Evolutionary conservation across 1,284 basidiomycete genomes (phyloP).

Genomic region (Neonothopanus nambi): DNA sequence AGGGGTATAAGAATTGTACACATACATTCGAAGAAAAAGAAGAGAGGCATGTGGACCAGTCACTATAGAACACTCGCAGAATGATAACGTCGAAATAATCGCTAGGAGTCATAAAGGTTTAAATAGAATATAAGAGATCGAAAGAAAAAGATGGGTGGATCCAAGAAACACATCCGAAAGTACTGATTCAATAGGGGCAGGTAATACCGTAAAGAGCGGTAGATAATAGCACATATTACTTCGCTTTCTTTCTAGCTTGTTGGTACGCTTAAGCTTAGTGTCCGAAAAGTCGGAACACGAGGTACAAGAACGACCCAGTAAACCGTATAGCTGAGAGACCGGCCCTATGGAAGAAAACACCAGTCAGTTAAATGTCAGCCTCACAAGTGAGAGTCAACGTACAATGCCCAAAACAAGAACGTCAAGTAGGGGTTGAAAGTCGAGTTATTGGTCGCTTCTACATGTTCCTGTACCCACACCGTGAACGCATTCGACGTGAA

Average conservation of each 20-base stretch:
- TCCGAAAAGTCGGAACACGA: conserved; percentile 74
- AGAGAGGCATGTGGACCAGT: too few relatives aligned
- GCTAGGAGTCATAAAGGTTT: too few relatives aligned
- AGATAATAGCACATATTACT: too few relatives aligned
- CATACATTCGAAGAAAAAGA: too few relatives aligned
- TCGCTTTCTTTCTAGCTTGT: not conserved
- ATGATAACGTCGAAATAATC: too few relatives aligned
- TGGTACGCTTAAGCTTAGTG: too few relatives aligned
- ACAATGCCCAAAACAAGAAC: conserved; percentile 82
- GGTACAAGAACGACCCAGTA: conserved; percentile 73
- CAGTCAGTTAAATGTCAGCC: conserved; percentile 7
- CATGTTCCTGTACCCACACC: conserved; percentile 56
- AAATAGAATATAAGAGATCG: not conserved
- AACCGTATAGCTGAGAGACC: conserved; percentile 80
- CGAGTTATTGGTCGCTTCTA: conserved; percentile 45
- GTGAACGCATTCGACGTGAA: conserved; percentile 82
- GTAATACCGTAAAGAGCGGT: not conserved
- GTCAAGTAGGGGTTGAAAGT: conserved; percentile 85
- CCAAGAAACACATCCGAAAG: not conserved
- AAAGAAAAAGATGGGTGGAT: not conserved
- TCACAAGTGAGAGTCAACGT: conserved; percentile 28
- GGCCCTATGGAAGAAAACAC: conserved; percentile 47
- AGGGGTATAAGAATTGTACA: too few relatives aligned
- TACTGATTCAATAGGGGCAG: not conserved
- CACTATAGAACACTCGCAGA: too few relatives aligned